phyloP scores from a whole-genome alignment of 768 basidiomycete genomes.

The Psilocybe tampanensis region DNA sequence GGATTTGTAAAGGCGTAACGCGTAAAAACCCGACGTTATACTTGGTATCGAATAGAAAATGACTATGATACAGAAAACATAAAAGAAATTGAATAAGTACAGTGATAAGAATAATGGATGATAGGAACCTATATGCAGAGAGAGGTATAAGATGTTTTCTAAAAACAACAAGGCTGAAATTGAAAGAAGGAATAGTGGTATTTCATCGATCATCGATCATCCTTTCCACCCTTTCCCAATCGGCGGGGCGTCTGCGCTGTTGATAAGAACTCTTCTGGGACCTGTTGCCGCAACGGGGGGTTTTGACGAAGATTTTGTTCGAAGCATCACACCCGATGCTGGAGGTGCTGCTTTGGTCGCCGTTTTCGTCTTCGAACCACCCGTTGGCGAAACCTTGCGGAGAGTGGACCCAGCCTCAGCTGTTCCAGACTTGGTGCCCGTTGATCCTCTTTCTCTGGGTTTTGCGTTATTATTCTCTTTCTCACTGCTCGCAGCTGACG shows the following conservation, averaged over 20 bases:
- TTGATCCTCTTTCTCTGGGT: constrained; percentile 11
- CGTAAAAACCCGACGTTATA: neutral
- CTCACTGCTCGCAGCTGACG: constrained; percentile 28
- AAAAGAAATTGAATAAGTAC: neutral
- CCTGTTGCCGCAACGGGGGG: constrained; percentile 41
- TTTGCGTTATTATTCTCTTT: constrained; percentile 36
- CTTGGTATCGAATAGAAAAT: neutral
- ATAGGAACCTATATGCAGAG: neutral
- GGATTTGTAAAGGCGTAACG: neutral
- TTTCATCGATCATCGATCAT: constrained; percentile 18
- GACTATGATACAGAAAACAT: neutral
- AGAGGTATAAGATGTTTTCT: neutral
- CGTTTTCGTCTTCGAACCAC: constrained; percentile 10
- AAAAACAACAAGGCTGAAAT: neutral
- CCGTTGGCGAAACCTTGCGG: constrained; percentile 25
- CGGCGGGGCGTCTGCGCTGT: constrained; percentile 63
- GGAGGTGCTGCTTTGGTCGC: constrained; percentile 18
- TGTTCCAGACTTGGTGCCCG: constrained; percentile 18
- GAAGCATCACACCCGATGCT: constrained; percentile 5
- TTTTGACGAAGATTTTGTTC: constrained; percentile 16
- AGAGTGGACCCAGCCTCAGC: constrained; percentile 1
- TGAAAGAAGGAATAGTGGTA: neutral
- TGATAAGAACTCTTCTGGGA: constrained; percentile 66
- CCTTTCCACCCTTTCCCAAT: constrained; percentile 51
- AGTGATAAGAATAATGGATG: neutral